A percentile compares a stretch with the other conserved stretches of the same genome.
Conservation (phyloP, 1,284 basidiomycete genomes). For the Trametes sp. region DNA sequence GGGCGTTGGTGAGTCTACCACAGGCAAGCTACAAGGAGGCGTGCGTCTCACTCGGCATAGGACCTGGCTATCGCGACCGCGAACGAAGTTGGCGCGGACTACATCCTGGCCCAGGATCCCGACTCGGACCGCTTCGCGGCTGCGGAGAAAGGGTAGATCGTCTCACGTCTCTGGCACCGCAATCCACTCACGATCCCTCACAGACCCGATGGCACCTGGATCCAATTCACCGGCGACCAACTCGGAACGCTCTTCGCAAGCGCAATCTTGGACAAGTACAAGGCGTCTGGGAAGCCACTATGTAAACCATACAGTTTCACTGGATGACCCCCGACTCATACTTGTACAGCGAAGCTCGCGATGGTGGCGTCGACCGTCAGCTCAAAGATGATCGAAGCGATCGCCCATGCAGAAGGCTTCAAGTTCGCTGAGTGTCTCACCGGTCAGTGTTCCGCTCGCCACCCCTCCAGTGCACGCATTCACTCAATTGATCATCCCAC, state of each 20-base stretch:
- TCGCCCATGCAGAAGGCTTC: conserved; percentile 80
- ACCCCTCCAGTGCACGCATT: background rate
- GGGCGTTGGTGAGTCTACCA: conserved; percentile 26
- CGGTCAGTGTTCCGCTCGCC: conserved; percentile 51
- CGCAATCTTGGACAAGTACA: conserved; percentile 65
- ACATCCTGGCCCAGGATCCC: conserved; percentile 87
- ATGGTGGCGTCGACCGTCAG: conserved; percentile 90
- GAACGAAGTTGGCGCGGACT: conserved; percentile 54
- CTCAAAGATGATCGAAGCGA: conserved; percentile 84
- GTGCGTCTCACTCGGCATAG: conserved; percentile 44
- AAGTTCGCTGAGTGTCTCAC: conserved; percentile 85
- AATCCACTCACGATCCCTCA: background rate
- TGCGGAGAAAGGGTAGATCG: conserved; percentile 69
- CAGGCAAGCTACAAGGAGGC: background rate
- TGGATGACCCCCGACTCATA: background rate
- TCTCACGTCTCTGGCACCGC: background rate
- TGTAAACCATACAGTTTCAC: conserved; percentile 39
- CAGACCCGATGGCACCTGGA: conserved; percentile 67
- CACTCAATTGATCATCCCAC: background rate
- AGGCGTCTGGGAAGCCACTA: conserved; percentile 63
- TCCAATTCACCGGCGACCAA: conserved; percentile 85
- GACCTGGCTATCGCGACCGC: conserved; percentile 74
- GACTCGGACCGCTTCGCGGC: conserved; percentile 86
- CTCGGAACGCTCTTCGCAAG: conserved; percentile 80
- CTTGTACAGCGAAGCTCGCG: conserved; percentile 63